Conservation (phyloP, 148 eudicot species). For the Fagopyrum esculentum region DNA sequence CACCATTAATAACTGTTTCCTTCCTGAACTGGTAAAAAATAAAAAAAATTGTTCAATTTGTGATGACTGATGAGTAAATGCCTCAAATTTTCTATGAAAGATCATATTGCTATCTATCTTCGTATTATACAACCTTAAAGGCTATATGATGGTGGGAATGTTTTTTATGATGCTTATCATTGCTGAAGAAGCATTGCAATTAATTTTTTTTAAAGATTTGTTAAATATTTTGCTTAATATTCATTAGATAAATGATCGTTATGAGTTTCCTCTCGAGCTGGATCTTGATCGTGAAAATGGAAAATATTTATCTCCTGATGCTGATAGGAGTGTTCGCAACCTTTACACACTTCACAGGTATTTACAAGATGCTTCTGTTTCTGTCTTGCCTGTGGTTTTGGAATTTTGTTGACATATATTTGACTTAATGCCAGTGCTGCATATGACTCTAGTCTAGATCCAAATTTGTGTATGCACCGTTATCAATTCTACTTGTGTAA, state of each 20-base stretch:
- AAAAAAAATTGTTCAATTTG: background rate
- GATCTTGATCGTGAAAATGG: conserved; percentile 92
- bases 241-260: conserved; percentile 83
- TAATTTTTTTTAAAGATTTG: background rate
- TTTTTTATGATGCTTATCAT: conserved; percentile 2
- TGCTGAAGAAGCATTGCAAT: background rate
- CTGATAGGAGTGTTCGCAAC: conserved; percentile 78
- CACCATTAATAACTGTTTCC: background rate
- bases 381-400: background rate
- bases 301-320: conserved; percentile 90
- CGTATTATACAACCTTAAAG: background rate
- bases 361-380: background rate
- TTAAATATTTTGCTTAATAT: background rate
- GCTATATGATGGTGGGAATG: background rate
- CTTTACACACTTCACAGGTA: conserved; percentile 94
- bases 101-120: background rate
- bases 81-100: background rate
- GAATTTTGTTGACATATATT: background rate
- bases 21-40: background rate
- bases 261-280: conserved; percentile 90
- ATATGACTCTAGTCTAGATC: background rate
- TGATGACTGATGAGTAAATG: background rate
- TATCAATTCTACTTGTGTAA: background rate
- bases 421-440: background rate
- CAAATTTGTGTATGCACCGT: too few species aligned